These are phyloP conservation scores for Clonostachys rosea DNA, from an alignment of 2,329 filamentous ascomycete genomes.

Conservation along the genomic window DNA sequence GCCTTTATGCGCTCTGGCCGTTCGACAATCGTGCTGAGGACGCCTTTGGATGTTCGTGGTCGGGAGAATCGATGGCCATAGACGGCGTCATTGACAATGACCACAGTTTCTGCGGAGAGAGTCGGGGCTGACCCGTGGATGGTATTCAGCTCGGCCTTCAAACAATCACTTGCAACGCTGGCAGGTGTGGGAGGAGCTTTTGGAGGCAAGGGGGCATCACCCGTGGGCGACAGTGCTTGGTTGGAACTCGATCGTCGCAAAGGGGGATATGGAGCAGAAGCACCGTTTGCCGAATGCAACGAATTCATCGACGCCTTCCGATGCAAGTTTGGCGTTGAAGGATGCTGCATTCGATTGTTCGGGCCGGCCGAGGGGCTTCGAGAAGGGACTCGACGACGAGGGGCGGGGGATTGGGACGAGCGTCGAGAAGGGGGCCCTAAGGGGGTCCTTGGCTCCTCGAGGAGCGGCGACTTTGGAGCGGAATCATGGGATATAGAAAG, in stretches of 20 bases:
- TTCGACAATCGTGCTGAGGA: constrained; percentile 81
- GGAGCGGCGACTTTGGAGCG: constrained; percentile 9
- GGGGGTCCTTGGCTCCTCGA: constrained; percentile 17
- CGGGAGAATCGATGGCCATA: constrained; percentile 92
- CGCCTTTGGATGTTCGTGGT: constrained; percentile 68
- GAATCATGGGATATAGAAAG: constrained; percentile 30
- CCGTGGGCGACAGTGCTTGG: constrained; percentile 35
- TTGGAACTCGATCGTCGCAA: constrained; percentile 44
- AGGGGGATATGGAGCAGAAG: constrained; percentile 25
- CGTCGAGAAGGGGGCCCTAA: constrained; percentile 28
- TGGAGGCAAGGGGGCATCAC: constrained; percentile 19
- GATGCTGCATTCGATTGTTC: no score
- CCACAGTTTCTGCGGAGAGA: constrained; percentile 58
- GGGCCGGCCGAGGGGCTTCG: constrained; percentile 32
- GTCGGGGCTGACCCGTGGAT: constrained; percentile 45
- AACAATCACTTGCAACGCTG: constrained; percentile 62
- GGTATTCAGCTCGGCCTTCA: constrained; percentile 62
- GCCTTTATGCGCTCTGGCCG: constrained; percentile 88
- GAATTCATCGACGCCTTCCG: constrained; percentile 56
- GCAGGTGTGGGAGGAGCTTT: constrained; percentile 38
- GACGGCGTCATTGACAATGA: constrained; percentile 88
- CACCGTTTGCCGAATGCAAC: constrained; percentile 42
- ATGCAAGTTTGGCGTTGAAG: constrained; percentile 40
- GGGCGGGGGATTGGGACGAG: constrained; percentile 36
- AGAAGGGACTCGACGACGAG: constrained; percentile 25